Base-by-base conservation (phyloP, 192 early-diverging fungal genomes). In the Podila epicladia region DNA sequence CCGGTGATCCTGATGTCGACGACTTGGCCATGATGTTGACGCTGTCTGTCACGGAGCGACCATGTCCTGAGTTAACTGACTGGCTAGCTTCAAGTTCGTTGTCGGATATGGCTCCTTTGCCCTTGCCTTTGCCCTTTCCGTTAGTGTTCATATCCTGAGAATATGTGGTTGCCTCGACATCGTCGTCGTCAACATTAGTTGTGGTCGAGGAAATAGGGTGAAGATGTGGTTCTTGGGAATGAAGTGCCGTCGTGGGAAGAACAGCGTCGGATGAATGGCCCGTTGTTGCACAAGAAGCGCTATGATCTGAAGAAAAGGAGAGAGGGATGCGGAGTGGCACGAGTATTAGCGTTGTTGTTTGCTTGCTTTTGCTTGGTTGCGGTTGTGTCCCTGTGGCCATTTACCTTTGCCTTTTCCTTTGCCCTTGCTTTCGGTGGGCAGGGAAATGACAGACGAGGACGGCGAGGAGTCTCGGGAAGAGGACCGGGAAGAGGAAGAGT, bases 201-300 rank as follows among this genome's bases (percentile, higher is more conserved):
- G 69, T 29, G 19, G 41, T 53, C 32, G 69, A 19, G 57, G 60
- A 24, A n/a, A 35, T 31, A 35, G 35, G n/a, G 33, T 28, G 31
- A 53, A 53, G 19, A 55, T 41, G 71, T 48, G 48, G 71, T 65
- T 65, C 24, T 31, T 64, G 63, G 38, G 51, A 59, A 65, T 63
- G 35, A 17, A n/a, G 60, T 37, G 12, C 4, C 24, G 11, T 65
- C 70, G 61, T 80, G 76, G 76, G 76, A 80, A 79, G 50, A 72
- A 73, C 41, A 0, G 24, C 3, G 55, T 80, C 76, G 2, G 76
- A 33, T 64, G 70, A 69, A 62, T 51, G 71, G 66, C 20, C 20
- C 53, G 24, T 55, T 24, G 65, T 67, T 24, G 61, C 29, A 70
- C 67, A 64, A 68, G 29, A 9, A 20, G 41, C 22, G 5, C 2